A percentile compares a stretch with the other conserved stretches of the same genome.
Evolutionary conservation across 2,329 filamentous ascomycete genomes (phyloP).

Genomic region (Fusarium algeriense): DNA sequence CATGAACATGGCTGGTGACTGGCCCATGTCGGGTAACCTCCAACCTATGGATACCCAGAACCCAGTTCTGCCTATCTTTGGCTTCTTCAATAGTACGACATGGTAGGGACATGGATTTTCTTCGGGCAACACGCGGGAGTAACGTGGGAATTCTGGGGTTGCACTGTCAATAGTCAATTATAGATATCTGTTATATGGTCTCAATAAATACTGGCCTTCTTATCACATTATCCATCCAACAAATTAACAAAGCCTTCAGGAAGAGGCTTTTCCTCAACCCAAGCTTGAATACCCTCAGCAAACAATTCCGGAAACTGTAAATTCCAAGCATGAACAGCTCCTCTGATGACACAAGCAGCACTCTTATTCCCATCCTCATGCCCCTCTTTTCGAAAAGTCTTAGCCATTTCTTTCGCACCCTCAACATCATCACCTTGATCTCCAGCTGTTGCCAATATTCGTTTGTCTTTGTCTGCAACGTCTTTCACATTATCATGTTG

Average conservation of each 20-base stretch:
- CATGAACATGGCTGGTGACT: neutral
- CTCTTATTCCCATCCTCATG: neutral
- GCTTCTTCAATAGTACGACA: conserved; percentile 1
- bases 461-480: conserved; percentile 30
- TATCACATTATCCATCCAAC: accelerated
- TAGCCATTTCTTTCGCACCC: conserved; percentile 35
- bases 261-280: conserved; percentile 48
- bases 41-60: neutral
- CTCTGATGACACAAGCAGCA: neutral
- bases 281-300: conserved; percentile 53
- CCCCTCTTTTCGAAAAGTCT: neutral
- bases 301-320: conserved; percentile 57
- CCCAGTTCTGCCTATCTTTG: conserved; percentile 12
- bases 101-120: neutral
- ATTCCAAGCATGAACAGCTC: conserved; percentile 54
- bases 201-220: accelerated
- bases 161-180: accelerated
- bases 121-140: no score
- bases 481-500: conserved; percentile 43
- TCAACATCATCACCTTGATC: conserved; percentile 52
- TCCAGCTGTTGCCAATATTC: conserved; percentile 48
- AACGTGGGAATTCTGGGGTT: neutral
- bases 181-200: accelerated
- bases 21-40: neutral
- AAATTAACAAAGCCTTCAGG: conserved; percentile 42